Percentiles rank a stretch among this genome's conserved stretches.
These are phyloP conservation scores for Zoysia pacifica DNA, from an alignment of 176 grass and related monocot genomes.

Conservation along the genomic window DNA sequence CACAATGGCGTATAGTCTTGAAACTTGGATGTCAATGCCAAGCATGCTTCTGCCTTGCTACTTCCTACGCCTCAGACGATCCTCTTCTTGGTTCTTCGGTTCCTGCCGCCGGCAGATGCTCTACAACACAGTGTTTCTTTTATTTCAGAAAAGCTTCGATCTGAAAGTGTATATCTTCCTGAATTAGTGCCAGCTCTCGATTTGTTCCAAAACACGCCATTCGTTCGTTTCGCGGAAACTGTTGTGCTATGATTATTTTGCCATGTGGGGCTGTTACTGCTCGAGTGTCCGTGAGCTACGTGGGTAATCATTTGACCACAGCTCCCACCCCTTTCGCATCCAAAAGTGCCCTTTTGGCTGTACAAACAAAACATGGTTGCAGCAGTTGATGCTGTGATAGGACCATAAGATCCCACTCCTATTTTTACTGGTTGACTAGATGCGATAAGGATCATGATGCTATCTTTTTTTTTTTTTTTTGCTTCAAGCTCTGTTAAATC, in stretches of 20 bases:
- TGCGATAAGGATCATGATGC: conserved; percentile 21
- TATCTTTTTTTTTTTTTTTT: not conserved
- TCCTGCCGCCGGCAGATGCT: not conserved
- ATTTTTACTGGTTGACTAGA: conserved; percentile 1
- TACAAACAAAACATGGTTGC: conserved; percentile 38
- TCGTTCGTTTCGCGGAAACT: not conserved
- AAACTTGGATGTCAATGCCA: not conserved
- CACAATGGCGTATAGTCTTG: not conserved
- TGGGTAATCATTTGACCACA: conserved; percentile 44
- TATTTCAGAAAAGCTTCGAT: not conserved
- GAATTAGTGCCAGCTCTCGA: conserved; percentile 1
- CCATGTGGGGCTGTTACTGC: conserved; percentile 32
- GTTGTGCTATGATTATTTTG: conserved; percentile 14
- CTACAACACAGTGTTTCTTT: not conserved
- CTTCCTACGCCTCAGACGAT: not conserved
- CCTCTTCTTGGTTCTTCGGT: not conserved
- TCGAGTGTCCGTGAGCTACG: conserved; percentile 37
- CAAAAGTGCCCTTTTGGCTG: conserved; percentile 48
- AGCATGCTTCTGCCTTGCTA: not conserved
- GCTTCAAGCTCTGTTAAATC: not conserved
- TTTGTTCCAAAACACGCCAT: not conserved
- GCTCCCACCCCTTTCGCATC: conserved; percentile 27
- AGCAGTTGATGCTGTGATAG: conserved; percentile 28
- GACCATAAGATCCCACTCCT: conserved; percentile 18
- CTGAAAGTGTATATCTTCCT: conserved; percentile 8